Evolutionary conservation across 1,139 yeast species (phyloP), one percentile per base, ranked within the genome.

Genomic region (Geotrichum reessii): DNA sequence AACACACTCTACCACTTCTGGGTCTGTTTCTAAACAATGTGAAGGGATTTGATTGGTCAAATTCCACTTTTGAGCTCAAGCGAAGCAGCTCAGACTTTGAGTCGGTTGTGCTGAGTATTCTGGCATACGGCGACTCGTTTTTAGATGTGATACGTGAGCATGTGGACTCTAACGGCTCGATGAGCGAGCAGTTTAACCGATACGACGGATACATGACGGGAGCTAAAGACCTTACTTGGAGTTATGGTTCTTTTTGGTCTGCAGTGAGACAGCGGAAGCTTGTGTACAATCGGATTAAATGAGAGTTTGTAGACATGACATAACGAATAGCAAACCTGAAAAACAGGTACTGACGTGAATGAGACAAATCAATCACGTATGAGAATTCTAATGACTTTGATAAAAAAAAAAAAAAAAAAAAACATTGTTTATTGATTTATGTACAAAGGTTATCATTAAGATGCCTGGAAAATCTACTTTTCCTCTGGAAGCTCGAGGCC

Each of bases 161-260:
- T 73, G 85, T 84, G 31, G 88, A 84, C 65, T 73, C 74, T 42
- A 78, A 81, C n/a, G 97, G 96, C 5, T 81, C 81, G 55, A 83
- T 92, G 83, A 85, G 92, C 67, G 99, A 93, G 71, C 97, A 93
- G 69, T 88, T 89, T 71, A 89, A 87, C 74, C 83, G 82, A 67
- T 81, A 84, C 66, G 82, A 80, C 50, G 99, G 99, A 0, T 89
- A 72, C 70, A 84, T 90, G 86, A 87, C 85, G 72, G 99, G 99
- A 2, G 98, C 98, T 0, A 74, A 76, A 58, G 82, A 88, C 65
- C 80, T 93, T 67, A 91, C 97, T 5, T 93, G 99, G 99, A 86
- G 95, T 63, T 89, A 89, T 71, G 84, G 92, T 48, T 81, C 96
- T 1, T 82, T 87, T 58, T 86, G 88, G 85, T 80, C 82, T 64